phyloP scores from a whole-genome alignment of 176 grass and related monocot genomes.

The Carex myosuroides region DNA sequence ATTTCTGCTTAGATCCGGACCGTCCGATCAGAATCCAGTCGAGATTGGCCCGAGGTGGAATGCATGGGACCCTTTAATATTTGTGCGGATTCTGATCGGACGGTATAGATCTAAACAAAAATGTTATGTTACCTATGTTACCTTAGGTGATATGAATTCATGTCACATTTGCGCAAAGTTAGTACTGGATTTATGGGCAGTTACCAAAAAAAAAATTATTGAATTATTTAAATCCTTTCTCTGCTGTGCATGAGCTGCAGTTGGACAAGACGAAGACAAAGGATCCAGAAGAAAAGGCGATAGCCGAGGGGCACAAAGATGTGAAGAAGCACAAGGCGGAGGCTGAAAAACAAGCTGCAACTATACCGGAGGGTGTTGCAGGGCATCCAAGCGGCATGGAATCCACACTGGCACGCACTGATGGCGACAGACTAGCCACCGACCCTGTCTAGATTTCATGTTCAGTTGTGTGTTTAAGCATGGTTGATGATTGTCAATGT shows the following conservation, averaged over 20 bases:
- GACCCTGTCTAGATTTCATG: neutral
- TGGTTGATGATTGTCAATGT: neutral
- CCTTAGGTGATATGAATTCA: too few species aligned
- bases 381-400: neutral
- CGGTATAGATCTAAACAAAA: too few species aligned
- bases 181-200: too few species aligned
- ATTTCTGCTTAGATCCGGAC: too few species aligned
- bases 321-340: neutral
- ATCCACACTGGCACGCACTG: neutral
- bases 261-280: conserved; percentile 16
- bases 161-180: too few species aligned
- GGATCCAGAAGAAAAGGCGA: conserved; percentile 11
- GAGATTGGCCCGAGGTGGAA: too few species aligned
- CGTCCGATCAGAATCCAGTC: too few species aligned
- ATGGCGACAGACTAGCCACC: neutral
- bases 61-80: too few species aligned
- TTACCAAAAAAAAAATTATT: too few species aligned
- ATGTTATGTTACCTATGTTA: too few species aligned
- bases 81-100: too few species aligned
- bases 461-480: neutral
- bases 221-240: too few species aligned
- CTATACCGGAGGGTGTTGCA: neutral
- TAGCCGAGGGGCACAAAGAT: conserved; percentile 20
- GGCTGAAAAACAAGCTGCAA: neutral
- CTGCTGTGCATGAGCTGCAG: neutral